A percentile compares a stretch with the other conserved stretches of the same genome.
phyloP scores from a whole-genome alignment of 305 asterid species.

The Striga hermonthica region DNA sequence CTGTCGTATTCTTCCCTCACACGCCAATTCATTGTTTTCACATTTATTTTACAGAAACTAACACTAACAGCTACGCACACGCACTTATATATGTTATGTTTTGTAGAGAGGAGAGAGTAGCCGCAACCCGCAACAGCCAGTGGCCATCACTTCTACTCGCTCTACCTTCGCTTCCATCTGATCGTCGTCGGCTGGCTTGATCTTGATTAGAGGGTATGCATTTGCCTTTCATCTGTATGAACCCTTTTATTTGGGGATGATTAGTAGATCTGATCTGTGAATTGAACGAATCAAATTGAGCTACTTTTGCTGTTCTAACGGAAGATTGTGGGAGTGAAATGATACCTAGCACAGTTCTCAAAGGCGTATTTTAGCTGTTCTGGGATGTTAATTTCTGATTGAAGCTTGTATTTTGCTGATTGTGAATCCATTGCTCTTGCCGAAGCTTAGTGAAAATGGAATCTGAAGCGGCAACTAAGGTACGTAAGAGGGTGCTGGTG shows the following conservation, averaged over 20 bases:
- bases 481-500: slow-evolving; percentile 32
- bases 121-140: neutral
- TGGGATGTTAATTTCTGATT: slow-evolving; percentile 43
- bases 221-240: no score
- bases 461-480: slow-evolving; percentile 68
- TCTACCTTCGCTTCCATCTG: neutral
- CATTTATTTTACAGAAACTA: no score
- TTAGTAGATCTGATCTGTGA: slow-evolving; percentile 42
- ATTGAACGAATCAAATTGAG: slow-evolving; percentile 19
- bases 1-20: slow-evolving; percentile 7
- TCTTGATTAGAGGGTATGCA: no score
- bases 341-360: neutral
- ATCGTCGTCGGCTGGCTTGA: neutral
- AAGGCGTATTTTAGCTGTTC: slow-evolving; percentile 27
- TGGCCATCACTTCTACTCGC: neutral
- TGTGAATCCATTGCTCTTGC: slow-evolving; percentile 29
- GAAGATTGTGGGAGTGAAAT: neutral
- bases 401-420: slow-evolving; percentile 32
- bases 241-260: neutral
- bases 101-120: neutral
- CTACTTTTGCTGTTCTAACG: neutral
- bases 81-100: neutral
- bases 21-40: neutral
- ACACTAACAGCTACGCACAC: neutral
- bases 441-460: slow-evolving; percentile 48